These are phyloP conservation scores for Rugosomyces carneus DNA, from an alignment of 1,284 basidiomycete species.

Conservation along the genomic window DNA sequence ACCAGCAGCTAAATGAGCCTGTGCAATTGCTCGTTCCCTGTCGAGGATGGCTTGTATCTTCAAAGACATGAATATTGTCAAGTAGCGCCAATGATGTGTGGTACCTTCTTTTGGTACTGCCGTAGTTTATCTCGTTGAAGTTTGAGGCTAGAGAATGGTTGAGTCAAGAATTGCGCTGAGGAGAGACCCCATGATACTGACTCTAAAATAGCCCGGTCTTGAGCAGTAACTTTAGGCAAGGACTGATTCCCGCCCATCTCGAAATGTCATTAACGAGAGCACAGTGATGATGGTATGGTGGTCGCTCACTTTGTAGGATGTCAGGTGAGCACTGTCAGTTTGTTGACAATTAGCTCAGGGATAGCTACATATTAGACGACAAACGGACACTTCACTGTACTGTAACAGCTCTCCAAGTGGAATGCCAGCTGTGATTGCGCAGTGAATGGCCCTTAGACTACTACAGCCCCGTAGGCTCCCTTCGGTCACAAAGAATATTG, in stretches of 20 bases:
- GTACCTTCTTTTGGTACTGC: slow-evolving; percentile 91
- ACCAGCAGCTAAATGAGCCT: slow-evolving; percentile 72
- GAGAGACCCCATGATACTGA: slow-evolving; percentile 35
- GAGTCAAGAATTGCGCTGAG: not conserved
- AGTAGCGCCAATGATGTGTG: not conserved
- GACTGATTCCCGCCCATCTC: slow-evolving; percentile 73
- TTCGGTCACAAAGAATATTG: slow-evolving; percentile 11
- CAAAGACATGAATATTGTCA: not conserved
- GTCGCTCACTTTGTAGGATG: not conserved
- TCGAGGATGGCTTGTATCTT: slow-evolving; percentile 87
- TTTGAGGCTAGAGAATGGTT: slow-evolving; percentile 59
- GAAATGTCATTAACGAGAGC: not conserved
- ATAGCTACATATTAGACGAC: too few relatives aligned
- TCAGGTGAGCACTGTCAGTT: slow-evolving; percentile 5
- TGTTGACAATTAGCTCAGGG: too few relatives aligned
- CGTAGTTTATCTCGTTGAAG: slow-evolving; percentile 92
- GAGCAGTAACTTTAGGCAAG: slow-evolving; percentile 83
- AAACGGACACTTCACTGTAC: not conserved
- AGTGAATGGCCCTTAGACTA: slow-evolving; percentile 29
- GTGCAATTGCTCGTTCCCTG: slow-evolving; percentile 87
- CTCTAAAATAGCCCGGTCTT: slow-evolving; percentile 94
- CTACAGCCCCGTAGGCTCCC: slow-evolving; percentile 19
- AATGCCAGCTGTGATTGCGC: slow-evolving; percentile 19
- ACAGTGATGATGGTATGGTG: not conserved
- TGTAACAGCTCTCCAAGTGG: slow-evolving; percentile 9